A percentile compares a stretch with the other conserved stretches of the same genome.
phyloP scores from a whole-genome alignment of 148 eudicot genomes.

The Vaccinium myrtillus region DNA sequence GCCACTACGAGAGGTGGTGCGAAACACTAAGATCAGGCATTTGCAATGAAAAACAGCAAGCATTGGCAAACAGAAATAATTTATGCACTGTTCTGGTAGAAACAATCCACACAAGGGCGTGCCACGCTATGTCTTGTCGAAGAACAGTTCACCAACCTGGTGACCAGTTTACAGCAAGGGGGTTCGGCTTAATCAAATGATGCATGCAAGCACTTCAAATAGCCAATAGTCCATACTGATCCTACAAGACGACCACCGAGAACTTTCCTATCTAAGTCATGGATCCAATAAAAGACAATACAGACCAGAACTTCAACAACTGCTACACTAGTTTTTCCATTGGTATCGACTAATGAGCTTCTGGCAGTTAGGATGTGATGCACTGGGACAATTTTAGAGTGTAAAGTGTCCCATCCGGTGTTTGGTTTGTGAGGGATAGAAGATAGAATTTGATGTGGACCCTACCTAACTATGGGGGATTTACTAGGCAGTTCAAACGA shows the following conservation, averaged over 20 bases:
- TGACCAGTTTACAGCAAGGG: neutral
- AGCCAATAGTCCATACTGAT: neutral
- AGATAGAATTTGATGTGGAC: neutral
- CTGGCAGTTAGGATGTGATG: neutral
- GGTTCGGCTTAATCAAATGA: neutral
- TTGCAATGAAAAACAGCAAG: neutral
- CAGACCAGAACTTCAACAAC: neutral
- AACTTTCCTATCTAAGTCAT: neutral
- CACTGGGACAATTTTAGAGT: neutral
- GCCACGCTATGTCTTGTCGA: neutral
- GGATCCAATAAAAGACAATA: neutral
- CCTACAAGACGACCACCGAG: neutral
- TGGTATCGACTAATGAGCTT: neutral
- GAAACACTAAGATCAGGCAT: neutral
- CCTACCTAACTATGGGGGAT: neutral
- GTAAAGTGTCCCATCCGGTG: neutral
- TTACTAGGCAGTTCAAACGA: neutral
- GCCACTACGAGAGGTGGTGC: neutral
- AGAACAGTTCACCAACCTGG: neutral
- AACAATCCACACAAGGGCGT: neutral
- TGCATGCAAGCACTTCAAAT: conserved; percentile 6
- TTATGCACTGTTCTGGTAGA: neutral
- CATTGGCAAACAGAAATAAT: neutral
- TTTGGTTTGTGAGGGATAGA: neutral
- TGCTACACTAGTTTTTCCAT: neutral